Base-by-base conservation (phyloP, 2,329 filamentous ascomycete species). In the Cercospora zeae-maydis region DNA sequence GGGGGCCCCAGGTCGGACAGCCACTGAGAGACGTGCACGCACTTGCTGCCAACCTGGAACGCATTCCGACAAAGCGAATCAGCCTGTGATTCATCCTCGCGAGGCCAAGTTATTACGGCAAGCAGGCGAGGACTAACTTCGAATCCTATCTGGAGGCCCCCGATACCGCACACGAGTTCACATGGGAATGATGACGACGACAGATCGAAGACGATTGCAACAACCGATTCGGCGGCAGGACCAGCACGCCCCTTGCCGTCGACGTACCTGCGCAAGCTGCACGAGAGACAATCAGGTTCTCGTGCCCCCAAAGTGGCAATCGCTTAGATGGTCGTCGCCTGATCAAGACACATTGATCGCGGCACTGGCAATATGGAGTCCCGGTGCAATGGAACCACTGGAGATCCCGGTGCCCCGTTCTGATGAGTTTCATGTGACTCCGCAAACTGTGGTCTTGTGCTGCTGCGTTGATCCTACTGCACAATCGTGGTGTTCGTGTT, bases 351-450 rank as follows among this genome's bases (percentile, higher is more conserved):
- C 2, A 10, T 52, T 52, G 47, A 52, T 30, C 39, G n/a, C n/a
- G 30, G 24, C 47, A n/a, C n/a, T n/a, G 47, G 47, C 47, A 27
- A 52, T 52, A 30, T 27, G 47, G 47, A 31, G 47, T 27, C 30
- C 47, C 47, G 24, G 47, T 52, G 47, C 47, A 52, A 52, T 31
- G 47, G 47, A 52, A 52, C 47, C 47, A 30, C 47, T 52, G 47
- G 47, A 52, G 47, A 52, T 52, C 24, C 47, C 47, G 47, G 10
- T 52, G 47, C 47, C 47, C 47, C 47, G n/a, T 52, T 13, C 47
- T 27, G 24, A 27, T 52, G 47, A 52, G 30, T 52, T 33, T 52
- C 47, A 31, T 30, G 47, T 30, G n/a, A 52, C 47, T 52, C 47
- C 47, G 27, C 30, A 31, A 31, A 27, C 47, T 27, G 13, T 4